Base-by-base conservation (phyloP, 2,329 filamentous ascomycete genomes). In the Fusarium bactridioides region DNA sequence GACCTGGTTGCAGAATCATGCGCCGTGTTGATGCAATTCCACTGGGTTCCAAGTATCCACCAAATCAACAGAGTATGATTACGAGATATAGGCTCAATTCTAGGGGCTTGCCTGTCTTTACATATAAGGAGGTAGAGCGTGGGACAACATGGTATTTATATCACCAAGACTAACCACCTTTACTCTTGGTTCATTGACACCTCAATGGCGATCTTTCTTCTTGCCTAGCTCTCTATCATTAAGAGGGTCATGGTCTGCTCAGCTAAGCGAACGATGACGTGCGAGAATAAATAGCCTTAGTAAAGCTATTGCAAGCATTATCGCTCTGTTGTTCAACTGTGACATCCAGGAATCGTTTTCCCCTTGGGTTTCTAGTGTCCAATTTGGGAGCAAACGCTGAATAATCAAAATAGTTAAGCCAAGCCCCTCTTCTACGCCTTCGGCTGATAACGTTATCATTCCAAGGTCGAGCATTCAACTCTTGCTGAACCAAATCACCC, bases 261-360 rank as follows among this genome's bases (percentile, higher is more conserved):
- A 47, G 35, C 50, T 48, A 69, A 51, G 58, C 63, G 38, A 47
- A 41, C 29, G 38, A 69, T 72, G 63, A 59, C 58, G 68, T 69
- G 68, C 54, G 33, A 59, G 50, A 19, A 41, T 44, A 18, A 9
- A 33, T 25, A 7, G 19, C 29, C 10, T 58, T 31, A 58, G 31
- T 43, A 57, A 47, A 23, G 18, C 33, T 25, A 21, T 25, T 25
- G 27, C 44, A 37, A 25, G 18, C 27, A 67, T 67, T 51, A 41
- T 67, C 45, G 21, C 40, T 61, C 37, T 10, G 27, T 29, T 19
- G 16, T 29, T 51, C 27, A 25, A 23, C 23, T 60, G 25, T n/a
- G 15, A 12, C n/a, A 41, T 25, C 43, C 43, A 25, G 50, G 18
- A 27, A 25, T 50, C 35, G n/a, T 40, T 31, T 16, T 25, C 18